phyloP scores from a whole-genome alignment of 345 rosid genomes.

The Melaleuca alternifolia region DNA sequence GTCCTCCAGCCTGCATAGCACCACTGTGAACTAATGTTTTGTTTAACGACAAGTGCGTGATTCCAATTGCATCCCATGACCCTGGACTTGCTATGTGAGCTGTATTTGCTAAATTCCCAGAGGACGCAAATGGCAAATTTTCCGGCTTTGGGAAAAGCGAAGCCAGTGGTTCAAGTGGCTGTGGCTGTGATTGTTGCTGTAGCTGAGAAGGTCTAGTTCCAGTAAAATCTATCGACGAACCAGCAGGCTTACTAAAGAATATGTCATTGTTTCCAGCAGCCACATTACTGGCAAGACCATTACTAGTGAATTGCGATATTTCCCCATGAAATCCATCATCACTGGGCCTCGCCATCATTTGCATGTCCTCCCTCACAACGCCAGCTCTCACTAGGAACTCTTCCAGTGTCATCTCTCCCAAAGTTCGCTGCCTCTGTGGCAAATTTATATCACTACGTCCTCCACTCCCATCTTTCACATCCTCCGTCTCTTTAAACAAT shows the following conservation, averaged over 20 bases:
- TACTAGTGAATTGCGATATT: constrained; percentile 10
- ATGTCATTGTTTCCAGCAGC: constrained; percentile 15
- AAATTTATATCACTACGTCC: constrained; percentile 18
- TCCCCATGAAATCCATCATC: constrained; percentile 40
- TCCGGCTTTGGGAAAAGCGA: constrained; percentile 60
- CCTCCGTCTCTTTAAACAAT: constrained; percentile 39
- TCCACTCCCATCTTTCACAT: constrained; percentile 18
- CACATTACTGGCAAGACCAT: constrained; percentile 15
- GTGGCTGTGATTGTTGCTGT: constrained; percentile 15
- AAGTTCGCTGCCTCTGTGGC: constrained; percentile 47
- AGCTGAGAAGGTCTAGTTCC: constrained; percentile 20
- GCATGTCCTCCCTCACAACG: constrained; percentile 70
- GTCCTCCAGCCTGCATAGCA: constrained; percentile 35
- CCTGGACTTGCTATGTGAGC: constrained; percentile 34
- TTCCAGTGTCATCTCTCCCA: constrained; percentile 74
- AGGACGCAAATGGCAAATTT: constrained; percentile 43
- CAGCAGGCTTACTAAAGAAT: constrained; percentile 31
- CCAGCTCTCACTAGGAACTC: constrained; percentile 85
- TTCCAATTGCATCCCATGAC: constrained; percentile 24
- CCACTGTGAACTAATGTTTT: constrained; percentile 32
- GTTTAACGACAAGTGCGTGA: constrained; percentile 25
- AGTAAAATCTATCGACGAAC: constrained; percentile 29
- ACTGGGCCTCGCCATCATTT: constrained; percentile 21
- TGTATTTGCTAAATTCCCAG: constrained; percentile 22
- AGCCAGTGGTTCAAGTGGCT: constrained; percentile 1